Evolutionary conservation across 352 stramenopile species (phyloP).

Genomic region (Globisporangium uncinulatum): DNA sequence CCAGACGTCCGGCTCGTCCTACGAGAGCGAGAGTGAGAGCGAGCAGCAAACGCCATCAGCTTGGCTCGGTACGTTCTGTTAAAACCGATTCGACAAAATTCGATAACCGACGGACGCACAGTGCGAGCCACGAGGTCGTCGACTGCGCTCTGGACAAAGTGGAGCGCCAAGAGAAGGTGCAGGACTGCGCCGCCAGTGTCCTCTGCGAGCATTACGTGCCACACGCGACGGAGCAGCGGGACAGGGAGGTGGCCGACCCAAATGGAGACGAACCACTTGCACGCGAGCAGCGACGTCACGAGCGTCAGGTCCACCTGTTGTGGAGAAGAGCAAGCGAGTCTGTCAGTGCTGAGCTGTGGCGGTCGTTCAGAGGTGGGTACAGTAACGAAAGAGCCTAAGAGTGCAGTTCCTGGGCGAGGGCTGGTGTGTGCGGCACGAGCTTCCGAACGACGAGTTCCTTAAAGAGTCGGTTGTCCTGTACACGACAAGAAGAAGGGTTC

Average conservation of each 20-base stretch:
- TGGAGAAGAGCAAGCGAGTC: background rate
- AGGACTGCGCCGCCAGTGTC: constrained; percentile 45
- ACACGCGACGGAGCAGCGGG: constrained; percentile 41
- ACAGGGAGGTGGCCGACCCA: constrained; percentile 60
- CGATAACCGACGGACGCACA: constrained; percentile 10
- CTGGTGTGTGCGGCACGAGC: constrained; percentile 40
- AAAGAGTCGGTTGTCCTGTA: constrained; percentile 56
- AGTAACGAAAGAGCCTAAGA: background rate
- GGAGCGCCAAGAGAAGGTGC: constrained; percentile 53
- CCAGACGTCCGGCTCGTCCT: constrained; percentile 45
- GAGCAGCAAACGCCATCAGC: background rate
- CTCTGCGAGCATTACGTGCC: constrained; percentile 55
- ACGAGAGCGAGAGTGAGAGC: no score
- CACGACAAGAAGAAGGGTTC: background rate
- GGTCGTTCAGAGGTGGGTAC: background rate
- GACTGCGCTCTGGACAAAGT: constrained; percentile 45
- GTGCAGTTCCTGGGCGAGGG: constrained; percentile 34
- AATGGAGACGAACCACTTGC: constrained; percentile 74
- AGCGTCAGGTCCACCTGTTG: constrained; percentile 46
- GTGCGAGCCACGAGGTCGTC: constrained; percentile 33
- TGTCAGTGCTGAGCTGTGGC: background rate
- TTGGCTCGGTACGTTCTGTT: no score
- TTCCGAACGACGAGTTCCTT: constrained; percentile 44
- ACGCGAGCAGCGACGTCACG: constrained; percentile 56
- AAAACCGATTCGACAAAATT: no score